A percentile compares a stretch with the other conserved stretches of the same genome.
These are phyloP conservation scores for Parmelia sp. DNA, from an alignment of 495 filamentous ascomycete genomes.

Conservation along the genomic window DNA sequence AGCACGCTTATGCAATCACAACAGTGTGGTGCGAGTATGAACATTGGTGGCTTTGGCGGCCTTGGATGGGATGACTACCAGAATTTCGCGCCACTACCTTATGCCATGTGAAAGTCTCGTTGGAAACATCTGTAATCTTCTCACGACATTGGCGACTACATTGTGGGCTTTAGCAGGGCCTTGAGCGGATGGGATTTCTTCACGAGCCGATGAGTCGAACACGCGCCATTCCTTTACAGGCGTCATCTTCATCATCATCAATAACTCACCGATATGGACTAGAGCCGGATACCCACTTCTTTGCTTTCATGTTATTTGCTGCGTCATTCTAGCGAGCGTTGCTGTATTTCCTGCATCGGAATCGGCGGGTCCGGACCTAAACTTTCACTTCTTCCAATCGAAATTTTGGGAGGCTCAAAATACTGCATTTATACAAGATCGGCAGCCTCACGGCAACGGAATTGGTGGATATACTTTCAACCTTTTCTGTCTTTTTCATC, in stretches of 20 bases:
- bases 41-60: slow-evolving; percentile 66
- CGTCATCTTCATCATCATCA: slow-evolving; percentile 14
- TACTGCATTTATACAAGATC: slow-evolving; percentile 48
- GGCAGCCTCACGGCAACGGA: slow-evolving; percentile 55
- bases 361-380: slow-evolving; percentile 46
- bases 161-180: slow-evolving; percentile 26
- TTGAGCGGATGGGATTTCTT: slow-evolving; percentile 15
- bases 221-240: slow-evolving; percentile 5
- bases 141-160: slow-evolving; percentile 47
- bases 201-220: slow-evolving; percentile 15
- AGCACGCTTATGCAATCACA: slow-evolving; percentile 71
- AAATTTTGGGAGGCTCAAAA: slow-evolving; percentile 38
- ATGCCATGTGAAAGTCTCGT: slow-evolving; percentile 38
- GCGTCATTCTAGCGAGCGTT: slow-evolving; percentile 37
- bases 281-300: slow-evolving; percentile 41
- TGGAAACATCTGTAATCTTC: neutral
- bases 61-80: slow-evolving; percentile 57
- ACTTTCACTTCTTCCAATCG: slow-evolving; percentile 36
- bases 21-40: slow-evolving; percentile 66
- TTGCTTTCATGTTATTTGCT: slow-evolving; percentile 33
- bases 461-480: slow-evolving; percentile 47
- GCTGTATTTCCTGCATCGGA: slow-evolving; percentile 35
- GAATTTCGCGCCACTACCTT: slow-evolving; percentile 49
- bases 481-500: slow-evolving; percentile 32
- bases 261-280: slow-evolving; percentile 24